Conservation (phyloP, 768 basidiomycete species). For the Myochromella boudieri region DNA sequence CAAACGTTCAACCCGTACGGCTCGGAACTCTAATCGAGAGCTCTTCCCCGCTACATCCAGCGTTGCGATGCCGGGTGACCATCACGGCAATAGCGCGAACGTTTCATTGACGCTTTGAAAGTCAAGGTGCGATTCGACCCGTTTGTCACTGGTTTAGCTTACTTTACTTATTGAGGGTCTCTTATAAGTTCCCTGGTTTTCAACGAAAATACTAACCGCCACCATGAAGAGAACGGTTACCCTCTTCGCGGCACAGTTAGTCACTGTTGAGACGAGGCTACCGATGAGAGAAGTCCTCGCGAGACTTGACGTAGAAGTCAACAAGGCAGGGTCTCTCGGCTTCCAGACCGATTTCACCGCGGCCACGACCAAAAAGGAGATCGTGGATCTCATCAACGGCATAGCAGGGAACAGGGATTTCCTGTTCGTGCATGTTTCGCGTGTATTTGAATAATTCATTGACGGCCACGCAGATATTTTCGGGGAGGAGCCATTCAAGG, state of each 20-base stretch:
- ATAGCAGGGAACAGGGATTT: slow-evolving; percentile 38
- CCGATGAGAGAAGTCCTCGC: slow-evolving; percentile 39
- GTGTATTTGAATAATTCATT: neutral
- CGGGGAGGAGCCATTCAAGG: slow-evolving; percentile 32
- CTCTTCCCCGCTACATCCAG: too few species aligned
- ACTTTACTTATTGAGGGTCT: too few species aligned
- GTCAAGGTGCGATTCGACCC: too few species aligned
- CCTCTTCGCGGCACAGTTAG: slow-evolving; percentile 36
- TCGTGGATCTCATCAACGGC: slow-evolving; percentile 31
- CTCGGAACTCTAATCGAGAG: too few species aligned
- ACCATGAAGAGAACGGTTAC: slow-evolving; percentile 29
- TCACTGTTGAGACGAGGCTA: slow-evolving; percentile 41
- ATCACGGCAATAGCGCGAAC: too few species aligned
- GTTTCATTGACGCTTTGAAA: too few species aligned
- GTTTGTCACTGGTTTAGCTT: too few species aligned
- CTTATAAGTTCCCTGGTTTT: too few species aligned
- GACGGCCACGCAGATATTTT: slow-evolving; percentile 35
- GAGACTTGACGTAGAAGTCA: slow-evolving; percentile 42
- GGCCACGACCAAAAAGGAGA: slow-evolving; percentile 33
- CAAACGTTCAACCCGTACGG: too few species aligned
- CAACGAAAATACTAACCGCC: too few species aligned
- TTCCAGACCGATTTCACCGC: slow-evolving; percentile 22
- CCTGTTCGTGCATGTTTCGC: slow-evolving; percentile 38
- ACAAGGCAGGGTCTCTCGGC: slow-evolving; percentile 33
- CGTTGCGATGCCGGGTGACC: too few species aligned